Evolutionary conservation across 352 stramenopile genomes (phyloP).

Genomic region (Phytophthora litchii): DNA sequence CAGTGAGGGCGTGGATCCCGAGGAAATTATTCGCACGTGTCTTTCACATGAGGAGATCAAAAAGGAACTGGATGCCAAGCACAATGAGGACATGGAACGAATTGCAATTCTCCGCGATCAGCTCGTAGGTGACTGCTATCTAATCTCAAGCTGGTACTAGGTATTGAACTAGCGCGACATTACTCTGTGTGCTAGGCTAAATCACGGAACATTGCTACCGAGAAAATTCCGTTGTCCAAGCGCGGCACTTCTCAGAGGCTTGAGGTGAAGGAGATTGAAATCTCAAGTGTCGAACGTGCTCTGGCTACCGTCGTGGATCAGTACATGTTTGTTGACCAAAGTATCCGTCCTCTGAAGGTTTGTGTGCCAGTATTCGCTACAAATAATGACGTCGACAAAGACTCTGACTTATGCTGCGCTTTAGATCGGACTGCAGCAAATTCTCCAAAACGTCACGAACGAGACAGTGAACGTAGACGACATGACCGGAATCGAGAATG

Average conservation of each 20-base stretch:
- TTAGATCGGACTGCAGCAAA: constrained; percentile 82
- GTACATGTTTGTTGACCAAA: constrained; percentile 86
- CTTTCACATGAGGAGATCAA: constrained; percentile 72
- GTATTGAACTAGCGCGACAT: background rate
- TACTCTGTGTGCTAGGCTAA: constrained; percentile 34
- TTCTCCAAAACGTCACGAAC: constrained; percentile 78
- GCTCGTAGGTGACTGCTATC: constrained; percentile 48
- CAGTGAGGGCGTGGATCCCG: constrained; percentile 58
- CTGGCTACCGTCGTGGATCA: constrained; percentile 79
- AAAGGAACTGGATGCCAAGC: constrained; percentile 68
- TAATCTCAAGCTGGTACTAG: background rate
- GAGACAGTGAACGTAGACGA: constrained; percentile 76
- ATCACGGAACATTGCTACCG: constrained; percentile 49
- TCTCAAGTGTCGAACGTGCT: constrained; percentile 59
- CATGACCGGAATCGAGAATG: constrained; percentile 58
- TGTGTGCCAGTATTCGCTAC: background rate
- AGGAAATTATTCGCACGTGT: constrained; percentile 74
- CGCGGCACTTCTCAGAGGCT: constrained; percentile 67
- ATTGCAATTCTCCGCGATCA: constrained; percentile 55
- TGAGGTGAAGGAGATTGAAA: constrained; percentile 74
- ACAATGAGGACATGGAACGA: constrained; percentile 63
- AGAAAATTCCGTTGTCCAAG: constrained; percentile 67
- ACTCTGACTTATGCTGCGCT: constrained; percentile 6
- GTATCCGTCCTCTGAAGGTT: constrained; percentile 79
- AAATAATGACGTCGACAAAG: background rate